Evolutionary conservation across 179 eudicot species (phyloP).

Genomic region (Drosera spatulata): DNA sequence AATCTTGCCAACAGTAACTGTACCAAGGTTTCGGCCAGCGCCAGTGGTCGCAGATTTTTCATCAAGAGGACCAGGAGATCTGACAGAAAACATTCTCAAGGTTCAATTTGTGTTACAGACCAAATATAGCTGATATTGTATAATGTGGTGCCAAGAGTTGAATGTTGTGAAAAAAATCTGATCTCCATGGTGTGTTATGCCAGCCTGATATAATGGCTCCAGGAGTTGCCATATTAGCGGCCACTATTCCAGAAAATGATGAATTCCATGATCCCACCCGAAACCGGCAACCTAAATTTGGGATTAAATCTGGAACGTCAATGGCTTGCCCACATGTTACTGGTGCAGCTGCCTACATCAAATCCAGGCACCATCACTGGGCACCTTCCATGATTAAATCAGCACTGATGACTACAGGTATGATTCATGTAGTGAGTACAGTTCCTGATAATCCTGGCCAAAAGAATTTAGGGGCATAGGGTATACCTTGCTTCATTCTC

Average conservation of each 20-base stretch:
- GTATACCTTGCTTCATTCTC: background rate
- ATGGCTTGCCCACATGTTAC: constrained; percentile 96
- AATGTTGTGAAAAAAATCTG: constrained; percentile 1
- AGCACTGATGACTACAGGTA: constrained; percentile 94
- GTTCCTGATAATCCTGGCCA: background rate
- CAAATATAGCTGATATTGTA: too few relatives aligned
- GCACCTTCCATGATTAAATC: constrained; percentile 87
- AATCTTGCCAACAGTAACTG: constrained; percentile 24
- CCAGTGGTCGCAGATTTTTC: constrained; percentile 39
- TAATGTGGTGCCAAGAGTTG: background rate
- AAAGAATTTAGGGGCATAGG: background rate
- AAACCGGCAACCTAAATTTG: constrained; percentile 22
- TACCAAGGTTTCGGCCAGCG: constrained; percentile 22
- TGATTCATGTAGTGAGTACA: background rate
- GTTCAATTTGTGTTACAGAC: constrained; percentile 8
- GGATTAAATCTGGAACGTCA: constrained; percentile 71
- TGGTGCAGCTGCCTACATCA: constrained; percentile 76
- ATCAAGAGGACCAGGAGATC: constrained; percentile 35
- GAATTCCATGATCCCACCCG: constrained; percentile 16
- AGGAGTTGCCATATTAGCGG: constrained; percentile 79
- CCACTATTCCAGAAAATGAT: constrained; percentile 52
- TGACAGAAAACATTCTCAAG: constrained; percentile 38
- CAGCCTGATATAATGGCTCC: constrained; percentile 90
- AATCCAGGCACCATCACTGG: constrained; percentile 68
- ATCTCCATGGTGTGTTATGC: constrained; percentile 5